These are phyloP conservation scores for Cercospora nicotianae DNA, from an alignment of 2,329 filamentous ascomycete species.

Conservation along the genomic window DNA sequence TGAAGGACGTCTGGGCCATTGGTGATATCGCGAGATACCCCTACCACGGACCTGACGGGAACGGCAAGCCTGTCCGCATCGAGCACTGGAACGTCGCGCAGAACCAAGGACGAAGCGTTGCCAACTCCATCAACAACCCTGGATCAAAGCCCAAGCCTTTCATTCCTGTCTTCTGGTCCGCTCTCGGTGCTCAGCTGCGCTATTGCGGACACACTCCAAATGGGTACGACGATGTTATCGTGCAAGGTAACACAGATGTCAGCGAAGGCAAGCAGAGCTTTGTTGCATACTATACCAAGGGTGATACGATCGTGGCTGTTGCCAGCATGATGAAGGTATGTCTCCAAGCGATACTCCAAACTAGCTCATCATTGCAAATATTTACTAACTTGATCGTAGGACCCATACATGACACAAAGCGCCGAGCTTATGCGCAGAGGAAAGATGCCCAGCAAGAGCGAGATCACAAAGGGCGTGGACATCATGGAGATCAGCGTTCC, in stretches of 20 bases:
- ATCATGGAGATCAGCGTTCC: conserved; percentile 49
- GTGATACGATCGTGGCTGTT: conserved; percentile 83
- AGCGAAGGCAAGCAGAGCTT: conserved; percentile 68
- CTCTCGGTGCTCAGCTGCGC: conserved; percentile 80
- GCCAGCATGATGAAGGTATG: conserved; percentile 90
- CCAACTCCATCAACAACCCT: conserved; percentile 71
- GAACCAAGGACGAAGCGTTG: conserved; percentile 80
- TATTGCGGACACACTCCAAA: conserved; percentile 86
- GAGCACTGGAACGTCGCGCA: conserved; percentile 99
- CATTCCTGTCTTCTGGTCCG: conserved; percentile 96
- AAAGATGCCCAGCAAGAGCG: conserved; percentile 79
- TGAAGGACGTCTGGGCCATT: conserved; percentile 85
- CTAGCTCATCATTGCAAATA: no score
- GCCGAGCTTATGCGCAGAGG: conserved; percentile 80
- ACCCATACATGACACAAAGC: conserved; percentile 80
- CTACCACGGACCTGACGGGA: conserved; percentile 83
- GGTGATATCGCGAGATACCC: conserved; percentile 95
- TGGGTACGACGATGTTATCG: conserved; percentile 82
- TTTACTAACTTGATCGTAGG: conserved; percentile 45
- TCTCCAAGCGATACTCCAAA: no score
- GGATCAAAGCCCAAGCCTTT: conserved; percentile 65
- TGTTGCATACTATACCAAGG: conserved; percentile 83
- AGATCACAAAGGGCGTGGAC: conserved; percentile 64
- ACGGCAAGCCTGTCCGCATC: conserved; percentile 73
- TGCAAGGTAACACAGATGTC: conserved; percentile 71